Evolutionary conservation across 768 basidiomycete genomes (phyloP).

Genomic region (Gymnopilus junonius): DNA sequence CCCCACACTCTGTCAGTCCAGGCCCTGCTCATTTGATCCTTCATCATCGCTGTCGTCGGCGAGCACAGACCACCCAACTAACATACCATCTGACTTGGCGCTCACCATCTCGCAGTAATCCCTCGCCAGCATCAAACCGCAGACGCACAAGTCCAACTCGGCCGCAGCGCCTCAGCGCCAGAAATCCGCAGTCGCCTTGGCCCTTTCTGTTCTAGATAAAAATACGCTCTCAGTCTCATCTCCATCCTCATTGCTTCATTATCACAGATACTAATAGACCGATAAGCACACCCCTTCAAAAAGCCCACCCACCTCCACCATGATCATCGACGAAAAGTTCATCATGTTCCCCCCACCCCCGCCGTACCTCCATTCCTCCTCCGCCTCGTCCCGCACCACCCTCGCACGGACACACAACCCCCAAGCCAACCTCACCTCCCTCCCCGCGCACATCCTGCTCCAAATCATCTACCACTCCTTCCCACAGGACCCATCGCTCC

Average conservation of each 20-base stretch:
- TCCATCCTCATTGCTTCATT: no score
- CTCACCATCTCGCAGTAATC: not conserved
- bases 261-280: not conserved
- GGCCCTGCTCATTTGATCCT: no score
- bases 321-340: constrained; percentile 43
- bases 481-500: constrained; percentile 32
- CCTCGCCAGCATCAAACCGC: not conserved
- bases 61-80: not conserved
- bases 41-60: not conserved
- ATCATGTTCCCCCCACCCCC: constrained; percentile 36
- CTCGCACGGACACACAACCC: not conserved
- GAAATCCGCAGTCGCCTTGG: not conserved
- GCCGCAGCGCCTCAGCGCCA: no score
- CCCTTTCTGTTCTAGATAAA: not conserved
- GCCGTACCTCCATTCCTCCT: constrained; percentile 21
- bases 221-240: no score
- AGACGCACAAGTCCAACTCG: no score
- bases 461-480: constrained; percentile 72
- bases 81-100: not conserved
- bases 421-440: constrained; percentile 10
- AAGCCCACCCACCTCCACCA: not conserved
- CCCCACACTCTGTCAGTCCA: not conserved
- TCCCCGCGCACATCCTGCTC: constrained; percentile 57
- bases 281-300: not conserved
- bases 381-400: constrained; percentile 2